These are phyloP conservation scores for Piloderma croceum DNA, from an alignment of 768 basidiomycete genomes.

Conservation along the genomic window DNA sequence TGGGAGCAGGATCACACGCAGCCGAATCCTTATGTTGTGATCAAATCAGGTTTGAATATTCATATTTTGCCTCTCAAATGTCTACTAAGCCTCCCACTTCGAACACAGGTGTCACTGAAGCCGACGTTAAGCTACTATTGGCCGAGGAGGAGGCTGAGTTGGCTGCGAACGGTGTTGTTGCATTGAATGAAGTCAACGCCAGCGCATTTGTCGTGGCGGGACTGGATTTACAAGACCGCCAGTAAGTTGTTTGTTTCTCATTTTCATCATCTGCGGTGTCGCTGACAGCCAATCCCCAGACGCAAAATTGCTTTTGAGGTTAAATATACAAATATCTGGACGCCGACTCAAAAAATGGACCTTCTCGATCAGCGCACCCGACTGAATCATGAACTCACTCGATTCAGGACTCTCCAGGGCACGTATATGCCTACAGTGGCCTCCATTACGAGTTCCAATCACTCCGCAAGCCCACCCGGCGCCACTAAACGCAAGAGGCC, in stretches of 20 bases:
- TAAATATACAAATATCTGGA: not conserved
- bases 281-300: not conserved
- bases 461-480: too few species aligned
- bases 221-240: conserved; percentile 19
- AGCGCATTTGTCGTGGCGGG: conserved; percentile 13
- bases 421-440: conserved; percentile 5
- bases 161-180: conserved; percentile 1
- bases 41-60: not conserved
- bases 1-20: conserved; percentile 4
- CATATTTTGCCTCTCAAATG: too few species aligned
- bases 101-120: conserved; percentile 7
- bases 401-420: conserved; percentile 3
- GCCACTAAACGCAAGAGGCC: too few species aligned
- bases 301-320: not conserved
- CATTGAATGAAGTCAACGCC: conserved; percentile 11
- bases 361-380: not conserved
- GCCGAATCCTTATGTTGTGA: conserved; percentile 10
- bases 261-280: not conserved
- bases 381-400: not conserved
- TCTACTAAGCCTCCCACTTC: not conserved
- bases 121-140: conserved; percentile 8
- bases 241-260: conserved; percentile 13
- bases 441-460: too few species aligned
- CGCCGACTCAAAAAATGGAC: not conserved
- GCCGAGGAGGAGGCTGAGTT: conserved; percentile 4